Percentiles rank a stretch among this genome's conserved stretches.
Evolutionary conservation across 345 rosid species (phyloP).

Genomic region (Psidium guajava): DNA sequence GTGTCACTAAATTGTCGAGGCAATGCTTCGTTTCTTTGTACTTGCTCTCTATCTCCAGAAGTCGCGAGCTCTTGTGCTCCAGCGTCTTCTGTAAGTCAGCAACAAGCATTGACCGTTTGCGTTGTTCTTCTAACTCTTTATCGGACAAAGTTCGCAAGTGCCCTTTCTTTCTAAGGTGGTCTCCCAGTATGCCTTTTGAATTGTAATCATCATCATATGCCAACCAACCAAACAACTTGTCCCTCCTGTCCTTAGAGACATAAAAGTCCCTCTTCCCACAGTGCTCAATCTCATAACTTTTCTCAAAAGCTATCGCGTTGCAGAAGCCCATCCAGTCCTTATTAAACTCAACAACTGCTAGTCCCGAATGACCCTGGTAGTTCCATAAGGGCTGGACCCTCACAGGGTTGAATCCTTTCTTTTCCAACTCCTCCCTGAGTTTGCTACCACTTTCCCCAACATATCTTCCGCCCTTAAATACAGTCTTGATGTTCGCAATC

Average conservation of each 20-base stretch:
- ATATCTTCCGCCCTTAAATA: conserved; percentile 15
- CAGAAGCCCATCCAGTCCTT: conserved; percentile 48
- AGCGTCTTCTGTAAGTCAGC: conserved; percentile 27
- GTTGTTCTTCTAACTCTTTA: conserved; percentile 32
- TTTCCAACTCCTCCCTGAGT: conserved; percentile 32
- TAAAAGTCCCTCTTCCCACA: conserved; percentile 43
- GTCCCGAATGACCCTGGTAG: conserved; percentile 44
- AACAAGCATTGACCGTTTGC: conserved; percentile 27
- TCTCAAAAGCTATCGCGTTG: conserved; percentile 49
- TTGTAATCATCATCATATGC: conserved; percentile 48
- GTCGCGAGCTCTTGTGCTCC: conserved; percentile 18
- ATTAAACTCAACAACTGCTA: conserved; percentile 51
- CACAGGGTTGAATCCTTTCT: conserved; percentile 52
- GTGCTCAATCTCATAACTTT: conserved; percentile 16
- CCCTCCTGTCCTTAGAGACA: conserved; percentile 12
- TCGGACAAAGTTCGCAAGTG: conserved; percentile 44
- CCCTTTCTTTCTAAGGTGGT: conserved; percentile 33
- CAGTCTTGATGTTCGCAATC: conserved; percentile 51
- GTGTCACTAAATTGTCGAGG: conserved; percentile 10
- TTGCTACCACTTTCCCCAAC: conserved; percentile 52
- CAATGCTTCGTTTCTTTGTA: conserved; percentile 12
- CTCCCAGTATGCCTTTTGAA: conserved; percentile 18
- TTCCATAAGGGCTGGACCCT: conserved; percentile 56
- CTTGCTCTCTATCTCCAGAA: conserved; percentile 32
- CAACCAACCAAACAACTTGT: conserved; percentile 54